Conservation (phyloP, 768 basidiomycete species). For the Austroboletus festivus region DNA sequence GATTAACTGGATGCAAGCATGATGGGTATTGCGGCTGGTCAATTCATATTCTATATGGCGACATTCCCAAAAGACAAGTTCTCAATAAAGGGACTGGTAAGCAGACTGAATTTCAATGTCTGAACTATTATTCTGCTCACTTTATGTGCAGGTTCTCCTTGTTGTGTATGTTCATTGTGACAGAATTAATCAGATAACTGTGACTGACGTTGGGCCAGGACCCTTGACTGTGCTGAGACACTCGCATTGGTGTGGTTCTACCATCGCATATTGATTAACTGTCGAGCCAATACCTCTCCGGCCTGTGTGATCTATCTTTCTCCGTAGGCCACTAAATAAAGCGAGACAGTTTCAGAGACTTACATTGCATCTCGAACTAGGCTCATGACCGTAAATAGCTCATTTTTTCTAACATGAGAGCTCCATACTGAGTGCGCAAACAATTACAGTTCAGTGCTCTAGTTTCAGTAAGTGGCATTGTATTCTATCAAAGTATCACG, state of each 20-base stretch:
- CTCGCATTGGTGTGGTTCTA: background rate
- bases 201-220: slow-evolving; percentile 6
- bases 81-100: slow-evolving; percentile 13
- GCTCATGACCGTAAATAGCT: no score
- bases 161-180: slow-evolving; percentile 6
- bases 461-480: slow-evolving; percentile 5
- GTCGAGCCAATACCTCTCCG: slow-evolving; percentile 1
- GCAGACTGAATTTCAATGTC: background rate
- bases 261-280: slow-evolving; percentile 7
- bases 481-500: background rate
- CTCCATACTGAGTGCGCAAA: background rate
- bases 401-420: background rate
- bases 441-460: background rate
- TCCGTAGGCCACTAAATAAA: slow-evolving; percentile 7
- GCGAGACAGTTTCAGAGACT: no score
- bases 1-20: slow-evolving; percentile 9
- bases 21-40: slow-evolving; percentile 16
- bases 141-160: slow-evolving; percentile 1
- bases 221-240: slow-evolving; percentile 7
- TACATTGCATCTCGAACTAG: no score
- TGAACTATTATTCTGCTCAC: background rate
- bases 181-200: no score
- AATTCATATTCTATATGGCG: slow-evolving; percentile 17
- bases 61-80: slow-evolving; percentile 15
- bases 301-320: slow-evolving; percentile 3